Evolutionary conservation across 257 asterid species (phyloP).

Genomic region (Anisodus acutangulus): DNA sequence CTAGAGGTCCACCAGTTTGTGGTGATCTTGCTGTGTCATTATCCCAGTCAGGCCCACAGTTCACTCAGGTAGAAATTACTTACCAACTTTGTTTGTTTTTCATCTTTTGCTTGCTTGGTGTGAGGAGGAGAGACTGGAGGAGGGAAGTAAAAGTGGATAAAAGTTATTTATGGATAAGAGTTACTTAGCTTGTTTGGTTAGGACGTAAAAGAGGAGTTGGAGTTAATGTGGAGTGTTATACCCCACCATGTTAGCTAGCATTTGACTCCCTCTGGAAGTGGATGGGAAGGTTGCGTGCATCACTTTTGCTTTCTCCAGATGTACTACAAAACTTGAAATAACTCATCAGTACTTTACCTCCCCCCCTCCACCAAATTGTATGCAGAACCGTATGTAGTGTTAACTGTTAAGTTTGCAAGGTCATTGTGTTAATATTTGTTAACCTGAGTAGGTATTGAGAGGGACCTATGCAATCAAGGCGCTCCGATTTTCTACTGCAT

Average conservation of each 20-base stretch:
- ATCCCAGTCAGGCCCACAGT: constrained; percentile 97
- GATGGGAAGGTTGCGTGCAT: constrained; percentile 26
- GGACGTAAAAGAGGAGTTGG: neutral
- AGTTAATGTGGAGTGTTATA: constrained; percentile 1
- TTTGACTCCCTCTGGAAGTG: neutral
- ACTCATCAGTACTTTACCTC: constrained; percentile 16
- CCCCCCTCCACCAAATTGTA: neutral
- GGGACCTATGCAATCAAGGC: constrained; percentile 94
- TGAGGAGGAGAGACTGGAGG: constrained; percentile 21
- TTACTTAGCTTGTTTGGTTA: constrained; percentile 19
- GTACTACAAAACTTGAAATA: neutral
- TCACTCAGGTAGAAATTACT: constrained; percentile 71
- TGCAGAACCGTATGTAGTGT: neutral
- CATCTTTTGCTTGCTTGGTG: constrained; percentile 14
- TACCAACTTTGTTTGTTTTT: neutral
- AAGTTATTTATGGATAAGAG: constrained; percentile 22
- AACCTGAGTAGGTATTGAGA: constrained; percentile 71
- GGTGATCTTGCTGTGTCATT: constrained; percentile 99
- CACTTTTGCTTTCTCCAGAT: constrained; percentile 23
- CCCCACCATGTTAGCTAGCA: constrained; percentile 13
- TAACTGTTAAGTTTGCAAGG: constrained; percentile 1
- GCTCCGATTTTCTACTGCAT: constrained; percentile 96
- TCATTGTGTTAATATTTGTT: constrained; percentile 35
- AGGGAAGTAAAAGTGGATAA: constrained; percentile 4
- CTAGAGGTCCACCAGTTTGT: constrained; percentile 96